phyloP scores from a whole-genome alignment of 805 yeast species.

The Kuraishia hungarica region DNA sequence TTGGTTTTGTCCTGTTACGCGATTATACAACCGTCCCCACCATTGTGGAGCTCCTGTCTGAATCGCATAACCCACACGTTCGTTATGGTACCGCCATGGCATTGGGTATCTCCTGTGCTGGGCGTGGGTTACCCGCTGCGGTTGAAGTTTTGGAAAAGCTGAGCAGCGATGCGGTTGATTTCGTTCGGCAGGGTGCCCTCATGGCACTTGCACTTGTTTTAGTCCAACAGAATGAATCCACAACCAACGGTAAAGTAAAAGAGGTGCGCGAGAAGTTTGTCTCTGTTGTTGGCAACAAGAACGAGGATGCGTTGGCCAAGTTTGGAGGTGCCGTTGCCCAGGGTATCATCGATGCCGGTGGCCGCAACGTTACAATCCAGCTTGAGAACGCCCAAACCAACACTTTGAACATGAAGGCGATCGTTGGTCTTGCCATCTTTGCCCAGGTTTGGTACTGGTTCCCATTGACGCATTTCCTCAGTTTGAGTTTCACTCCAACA shows the following conservation, averaged over 20 bases:
- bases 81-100: constrained; percentile 98
- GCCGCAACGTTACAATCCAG: constrained; percentile 91
- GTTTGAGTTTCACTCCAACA: constrained; percentile 89
- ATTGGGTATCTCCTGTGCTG: constrained; percentile 94
- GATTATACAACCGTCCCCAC: constrained; percentile 92
- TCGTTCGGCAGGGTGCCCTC: constrained; percentile 96
- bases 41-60: constrained; percentile 85
- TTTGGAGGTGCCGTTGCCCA: constrained; percentile 96
- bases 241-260: constrained; percentile 66
- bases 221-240: constrained; percentile 76
- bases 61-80: constrained; percentile 95
- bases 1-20: constrained; percentile 86
- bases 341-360: constrained; percentile 98
- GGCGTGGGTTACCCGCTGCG: constrained; percentile 82
- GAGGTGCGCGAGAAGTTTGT: constrained; percentile 68
- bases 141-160: constrained; percentile 88
- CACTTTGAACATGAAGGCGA: constrained; percentile 81
- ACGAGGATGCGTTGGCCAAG: constrained; percentile 94
- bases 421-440: constrained; percentile 86
- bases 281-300: constrained; percentile 73
- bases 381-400: constrained; percentile 85
- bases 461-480: constrained; percentile 89
- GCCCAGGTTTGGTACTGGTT: constrained; percentile 98
- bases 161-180: constrained; percentile 89
- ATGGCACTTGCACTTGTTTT: constrained; percentile 87